phyloP scores from a whole-genome alignment of 768 basidiomycete species.

The Pulveroboletus frians region DNA sequence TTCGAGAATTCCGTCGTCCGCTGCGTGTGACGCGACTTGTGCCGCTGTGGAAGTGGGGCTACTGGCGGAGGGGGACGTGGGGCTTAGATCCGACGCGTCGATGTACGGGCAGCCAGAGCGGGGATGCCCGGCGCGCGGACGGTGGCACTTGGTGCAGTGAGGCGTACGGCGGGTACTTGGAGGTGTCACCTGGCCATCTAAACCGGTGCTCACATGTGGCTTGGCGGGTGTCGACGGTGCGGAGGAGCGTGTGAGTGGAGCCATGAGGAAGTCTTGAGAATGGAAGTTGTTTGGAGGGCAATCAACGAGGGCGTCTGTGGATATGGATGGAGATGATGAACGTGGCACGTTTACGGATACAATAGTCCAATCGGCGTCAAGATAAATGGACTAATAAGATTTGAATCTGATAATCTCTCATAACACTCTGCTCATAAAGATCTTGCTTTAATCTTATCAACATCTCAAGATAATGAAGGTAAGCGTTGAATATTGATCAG shows the following conservation, averaged over 20 bases:
- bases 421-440: too few species aligned
- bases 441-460: too few species aligned
- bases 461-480: too few species aligned
- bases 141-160: slow-evolving; percentile 51
- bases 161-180: slow-evolving; percentile 47
- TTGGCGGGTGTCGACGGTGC: slow-evolving; percentile 29
- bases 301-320: background rate
- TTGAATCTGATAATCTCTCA: too few species aligned
- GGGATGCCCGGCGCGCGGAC: slow-evolving; percentile 54
- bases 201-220: slow-evolving; percentile 9
- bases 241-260: slow-evolving; percentile 27
- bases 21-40: background rate
- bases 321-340: too few species aligned
- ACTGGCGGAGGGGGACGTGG: slow-evolving; percentile 13
- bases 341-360: too few species aligned
- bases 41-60: slow-evolving; percentile 1
- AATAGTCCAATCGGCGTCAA: too few species aligned
- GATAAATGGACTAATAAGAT: too few species aligned
- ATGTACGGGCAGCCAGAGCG: slow-evolving; percentile 55
- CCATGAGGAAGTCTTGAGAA: slow-evolving; percentile 11
- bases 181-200: slow-evolving; percentile 19
- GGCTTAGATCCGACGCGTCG: slow-evolving; percentile 24
- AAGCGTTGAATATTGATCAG: too few species aligned
- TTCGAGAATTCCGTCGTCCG: slow-evolving; percentile 32
- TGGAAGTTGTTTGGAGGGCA: background rate